Base-by-base conservation (phyloP, 2,329 filamentous ascomycete species). In the Blastomyces emzantsi region DNA sequence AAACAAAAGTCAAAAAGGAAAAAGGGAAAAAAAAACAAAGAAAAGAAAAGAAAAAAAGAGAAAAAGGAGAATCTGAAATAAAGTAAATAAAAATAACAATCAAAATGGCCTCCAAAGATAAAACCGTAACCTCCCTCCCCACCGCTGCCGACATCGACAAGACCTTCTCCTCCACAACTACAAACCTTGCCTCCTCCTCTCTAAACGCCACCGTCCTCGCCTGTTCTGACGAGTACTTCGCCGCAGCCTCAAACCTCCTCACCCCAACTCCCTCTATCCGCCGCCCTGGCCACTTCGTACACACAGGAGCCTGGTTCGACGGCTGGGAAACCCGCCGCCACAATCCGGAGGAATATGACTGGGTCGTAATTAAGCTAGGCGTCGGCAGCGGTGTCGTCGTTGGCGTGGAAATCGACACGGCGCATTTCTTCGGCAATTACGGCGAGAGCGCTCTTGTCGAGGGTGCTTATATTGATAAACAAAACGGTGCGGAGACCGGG, bases 291-390 rank as follows among this genome's bases (percentile, higher is more conserved):
- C 79, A 84, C 69, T 86, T 85, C 73, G 79, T 82, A 51, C 81
- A 84, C 71, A 80, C 83, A 3, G 84, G 84, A 64, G 83, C 83
- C 58, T 87, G 84, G 84, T 87, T 85, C 70, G 84, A 87, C 70
- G 84, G 84, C 22, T 87, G 84, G 84, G 84, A 87, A 67, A 86
- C 84, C 5, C 77, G 84, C 6, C 78, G 84, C 33, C 84, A 87
- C 74, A 87, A 87, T 70, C 73, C 78, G 0, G 78, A 79, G 49
- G 78, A 80, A 13, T 84, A 80, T 66, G 84, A 87, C 73, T 87
- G 82, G 82, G 83, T 83, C 0, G 79, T 86, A 7, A 78, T 86
- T 64, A 78, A 81, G 55, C 78, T 86, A 0, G 83, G 83, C n/a
- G 82, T 83, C 0, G 79, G 71, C 25, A 71, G 71, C 51, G 76